A percentile compares a stretch with the other conserved stretches of the same genome.
These are phyloP conservation scores for Gaultheria prostrata DNA, from an alignment of 148 eudicot genomes.

Conservation along the genomic window DNA sequence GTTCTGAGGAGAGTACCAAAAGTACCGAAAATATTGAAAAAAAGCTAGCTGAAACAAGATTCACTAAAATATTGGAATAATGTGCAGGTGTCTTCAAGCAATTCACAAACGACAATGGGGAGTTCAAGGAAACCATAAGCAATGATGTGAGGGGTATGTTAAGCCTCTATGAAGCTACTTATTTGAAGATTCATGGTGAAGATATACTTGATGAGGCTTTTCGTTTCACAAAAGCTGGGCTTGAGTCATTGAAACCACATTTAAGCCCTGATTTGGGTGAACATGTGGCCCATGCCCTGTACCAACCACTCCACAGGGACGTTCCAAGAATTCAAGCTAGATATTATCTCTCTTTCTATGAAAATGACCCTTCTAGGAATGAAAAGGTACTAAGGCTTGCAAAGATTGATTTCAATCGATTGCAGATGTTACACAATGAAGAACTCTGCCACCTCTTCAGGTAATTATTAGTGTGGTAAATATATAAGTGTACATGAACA, in stretches of 20 bases:
- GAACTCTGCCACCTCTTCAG: conserved; percentile 11
- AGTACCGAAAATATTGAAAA: too few species aligned
- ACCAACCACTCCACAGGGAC: conserved; percentile 24
- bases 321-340: conserved; percentile 30
- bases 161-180: conserved; percentile 41
- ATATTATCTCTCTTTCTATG: conserved; percentile 30
- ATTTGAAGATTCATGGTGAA: conserved; percentile 33
- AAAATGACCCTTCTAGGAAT: conserved; percentile 19
- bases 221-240: conserved; percentile 20
- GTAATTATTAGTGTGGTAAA: neutral
- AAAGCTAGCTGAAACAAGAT: too few species aligned
- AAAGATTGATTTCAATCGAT: conserved; percentile 35
- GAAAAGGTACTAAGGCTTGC: conserved; percentile 26
- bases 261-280: neutral
- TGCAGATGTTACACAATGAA: conserved; percentile 26
- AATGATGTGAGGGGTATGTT: conserved; percentile 26
- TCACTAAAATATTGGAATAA: too few species aligned
- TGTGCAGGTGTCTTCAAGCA: too few species aligned
- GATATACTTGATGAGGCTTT: conserved; percentile 39
- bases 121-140: conserved; percentile 23
- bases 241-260: conserved; percentile 6
- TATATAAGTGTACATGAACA: too few species aligned
- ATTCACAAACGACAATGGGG: conserved; percentile 18
- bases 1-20: too few species aligned
- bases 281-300: conserved; percentile 22